These are phyloP conservation scores for Teratosphaeria destructans DNA, from an alignment of 2,329 filamentous ascomycete genomes.

Conservation along the genomic window DNA sequence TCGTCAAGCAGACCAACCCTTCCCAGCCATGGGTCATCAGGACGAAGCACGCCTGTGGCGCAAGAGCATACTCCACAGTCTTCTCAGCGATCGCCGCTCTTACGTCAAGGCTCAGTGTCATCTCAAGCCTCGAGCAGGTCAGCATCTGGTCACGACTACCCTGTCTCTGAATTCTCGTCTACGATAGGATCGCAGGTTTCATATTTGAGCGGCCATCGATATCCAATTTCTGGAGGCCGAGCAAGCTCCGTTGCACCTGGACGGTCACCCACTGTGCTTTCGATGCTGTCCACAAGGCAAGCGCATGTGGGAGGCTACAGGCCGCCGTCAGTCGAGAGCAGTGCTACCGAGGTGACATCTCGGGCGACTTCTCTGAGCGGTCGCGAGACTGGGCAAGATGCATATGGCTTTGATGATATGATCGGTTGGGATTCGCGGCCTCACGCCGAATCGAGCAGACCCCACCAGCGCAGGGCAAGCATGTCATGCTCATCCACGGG, in stretches of 20 bases:
- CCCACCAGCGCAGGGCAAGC: background rate
- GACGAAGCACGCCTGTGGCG: background rate
- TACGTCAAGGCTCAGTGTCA: background rate
- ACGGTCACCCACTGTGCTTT: background rate
- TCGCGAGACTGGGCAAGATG: background rate
- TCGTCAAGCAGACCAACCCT: background rate
- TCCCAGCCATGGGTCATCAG: background rate
- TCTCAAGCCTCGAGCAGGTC: background rate
- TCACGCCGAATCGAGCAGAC: background rate
- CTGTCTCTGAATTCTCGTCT: background rate
- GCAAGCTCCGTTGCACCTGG: background rate
- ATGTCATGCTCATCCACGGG: background rate
- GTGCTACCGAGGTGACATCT: background rate
- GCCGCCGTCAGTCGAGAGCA: background rate
- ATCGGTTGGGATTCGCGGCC: background rate
- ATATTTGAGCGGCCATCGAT: background rate
- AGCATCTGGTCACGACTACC: background rate
- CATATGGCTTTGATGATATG: background rate
- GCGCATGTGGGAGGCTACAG: background rate
- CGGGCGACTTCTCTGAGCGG: background rate
- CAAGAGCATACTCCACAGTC: background rate
- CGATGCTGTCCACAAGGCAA: background rate
- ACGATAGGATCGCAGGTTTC: background rate
- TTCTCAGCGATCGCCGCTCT: background rate
- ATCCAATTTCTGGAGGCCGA: background rate